Evolutionary conservation across 73 alveolate genomes (phyloP), one percentile per base, ranked within the genome.

Genomic region (Loxodes magnus): DNA sequence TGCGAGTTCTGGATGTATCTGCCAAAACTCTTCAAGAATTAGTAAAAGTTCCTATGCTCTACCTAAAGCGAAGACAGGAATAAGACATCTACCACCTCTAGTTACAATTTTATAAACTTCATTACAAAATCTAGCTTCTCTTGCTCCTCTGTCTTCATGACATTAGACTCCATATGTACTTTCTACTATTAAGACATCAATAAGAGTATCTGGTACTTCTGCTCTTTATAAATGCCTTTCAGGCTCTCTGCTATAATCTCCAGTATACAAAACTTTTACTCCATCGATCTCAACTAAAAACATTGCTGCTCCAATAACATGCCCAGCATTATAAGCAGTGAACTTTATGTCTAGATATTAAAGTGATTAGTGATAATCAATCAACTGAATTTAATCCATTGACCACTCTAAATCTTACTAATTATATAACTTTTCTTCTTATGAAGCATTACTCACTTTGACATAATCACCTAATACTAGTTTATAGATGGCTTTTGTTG

Each of bases 221-320:
- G 99, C 99, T 31, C 98, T 98, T 65, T 88, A 80, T 35, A 94
- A 56, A 79, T 94, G 99, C 39, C 99, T 76, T 54, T 95, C 99
- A 53, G 82, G 91, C 56, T 95, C 99, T 20, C 99, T 65, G 30
- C 96, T 74, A 67, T 87, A 95, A 74, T 95, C 99, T 23, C 99
- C 99, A 2, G 99, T 95, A 71, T 95, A 95, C 41, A 95, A 90
- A 16, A 95, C 97, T 75, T 89, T 93, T 29, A 95, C 91, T 15
- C 98, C 98, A 44, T 88, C 96, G 48, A 95, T 95, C 77, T 95
- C 98, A 46, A 95, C 82, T 67, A 93, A 51, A 78, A 95, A 95
- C 99, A 95, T 93, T 25, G 98, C 96, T 0, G 99, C 99, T 0
- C 99, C 99, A 26, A 95, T 74, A 15, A 95, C 99, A 81, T 95